Percentiles rank a stretch among this genome's conserved stretches.
Conservation (phyloP, 2,329 filamentous ascomycete genomes). For the Daldinia sp. region DNA sequence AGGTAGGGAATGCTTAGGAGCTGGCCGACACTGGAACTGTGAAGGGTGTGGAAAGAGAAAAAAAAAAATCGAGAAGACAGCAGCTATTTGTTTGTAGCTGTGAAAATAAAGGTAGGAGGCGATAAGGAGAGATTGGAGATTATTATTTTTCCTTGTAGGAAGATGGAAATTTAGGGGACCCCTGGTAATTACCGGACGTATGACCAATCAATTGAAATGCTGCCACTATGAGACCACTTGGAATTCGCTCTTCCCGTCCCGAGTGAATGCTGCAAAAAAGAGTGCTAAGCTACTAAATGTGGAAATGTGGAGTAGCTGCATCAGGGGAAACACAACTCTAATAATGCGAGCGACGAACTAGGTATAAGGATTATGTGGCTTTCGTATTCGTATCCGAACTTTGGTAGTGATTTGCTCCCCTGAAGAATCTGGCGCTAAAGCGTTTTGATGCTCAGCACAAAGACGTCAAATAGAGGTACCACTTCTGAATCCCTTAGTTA, state of each 20-base stretch:
- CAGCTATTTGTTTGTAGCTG: conserved; percentile 31
- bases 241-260: conserved; percentile 39
- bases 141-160: too few species aligned
- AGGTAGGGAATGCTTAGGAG: conserved; percentile 11
- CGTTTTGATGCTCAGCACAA: too few species aligned
- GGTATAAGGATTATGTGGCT: too few species aligned
- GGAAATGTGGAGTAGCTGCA: conserved; percentile 25
- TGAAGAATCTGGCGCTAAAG: not conserved
- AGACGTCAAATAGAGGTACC: too few species aligned
- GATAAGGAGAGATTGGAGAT: conserved; percentile 40
- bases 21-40: conserved; percentile 9
- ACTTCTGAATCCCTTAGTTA: too few species aligned
- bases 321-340: conserved; percentile 17
- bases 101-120: conserved; percentile 31
- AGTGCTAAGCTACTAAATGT: conserved; percentile 10
- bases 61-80: conserved; percentile 23
- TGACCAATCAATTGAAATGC: conserved; percentile 44
- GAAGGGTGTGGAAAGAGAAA: not conserved
- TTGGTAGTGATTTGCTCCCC: conserved; percentile 3
- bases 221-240: conserved; percentile 46
- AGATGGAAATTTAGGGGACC: conserved; percentile 25
- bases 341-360: too few species aligned
- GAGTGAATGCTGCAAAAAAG: too few species aligned
- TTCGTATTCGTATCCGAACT: conserved; percentile 35
- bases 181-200: conserved; percentile 29